phyloP scores from a whole-genome alignment of 2,329 filamentous ascomycete species.

The Fusarium secorum region DNA sequence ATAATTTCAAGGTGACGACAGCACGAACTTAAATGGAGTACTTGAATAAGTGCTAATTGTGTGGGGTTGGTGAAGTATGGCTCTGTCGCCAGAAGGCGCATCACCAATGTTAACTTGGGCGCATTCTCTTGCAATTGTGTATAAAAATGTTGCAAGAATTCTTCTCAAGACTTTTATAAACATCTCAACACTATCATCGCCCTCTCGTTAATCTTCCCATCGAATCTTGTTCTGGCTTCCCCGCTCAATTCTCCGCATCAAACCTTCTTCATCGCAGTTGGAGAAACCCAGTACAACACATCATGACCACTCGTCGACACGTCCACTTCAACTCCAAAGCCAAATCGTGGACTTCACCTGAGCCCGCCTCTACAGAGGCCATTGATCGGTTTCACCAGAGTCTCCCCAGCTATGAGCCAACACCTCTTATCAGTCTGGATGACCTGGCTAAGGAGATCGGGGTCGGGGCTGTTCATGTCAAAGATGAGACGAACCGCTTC shows the following conservation, averaged over 20 bases:
- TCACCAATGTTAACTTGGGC: conserved; percentile 1
- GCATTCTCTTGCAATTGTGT: not conserved
- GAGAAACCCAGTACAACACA: not conserved
- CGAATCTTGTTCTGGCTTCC: not conserved
- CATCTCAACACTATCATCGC: too few relatives aligned
- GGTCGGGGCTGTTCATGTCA: conserved; percentile 67
- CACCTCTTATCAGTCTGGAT: conserved; percentile 61
- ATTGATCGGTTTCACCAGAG: conserved; percentile 61
- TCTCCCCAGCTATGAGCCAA: conserved; percentile 64
- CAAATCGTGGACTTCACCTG: conserved; percentile 17
- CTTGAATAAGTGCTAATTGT: not conserved
- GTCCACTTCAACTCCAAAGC: conserved; percentile 40
- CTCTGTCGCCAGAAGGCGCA: conserved; percentile 36
- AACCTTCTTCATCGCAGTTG: not conserved
- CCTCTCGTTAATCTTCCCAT: not conserved
- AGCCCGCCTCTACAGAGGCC: conserved; percentile 6
- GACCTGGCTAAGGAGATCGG: conserved; percentile 65
- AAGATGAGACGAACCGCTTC: conserved; percentile 74
- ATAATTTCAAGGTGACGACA: not conserved
- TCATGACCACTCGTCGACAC: conserved; percentile 35
- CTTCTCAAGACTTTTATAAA: too few relatives aligned
- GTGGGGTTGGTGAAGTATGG: not conserved
- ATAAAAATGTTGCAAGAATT: not conserved
- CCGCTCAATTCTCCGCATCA: not conserved
- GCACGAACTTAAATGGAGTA: not conserved